Percentiles rank a stretch among this genome's conserved stretches.
Conservation (phyloP, 306 rosid species). For the Trifolium pratense region DNA sequence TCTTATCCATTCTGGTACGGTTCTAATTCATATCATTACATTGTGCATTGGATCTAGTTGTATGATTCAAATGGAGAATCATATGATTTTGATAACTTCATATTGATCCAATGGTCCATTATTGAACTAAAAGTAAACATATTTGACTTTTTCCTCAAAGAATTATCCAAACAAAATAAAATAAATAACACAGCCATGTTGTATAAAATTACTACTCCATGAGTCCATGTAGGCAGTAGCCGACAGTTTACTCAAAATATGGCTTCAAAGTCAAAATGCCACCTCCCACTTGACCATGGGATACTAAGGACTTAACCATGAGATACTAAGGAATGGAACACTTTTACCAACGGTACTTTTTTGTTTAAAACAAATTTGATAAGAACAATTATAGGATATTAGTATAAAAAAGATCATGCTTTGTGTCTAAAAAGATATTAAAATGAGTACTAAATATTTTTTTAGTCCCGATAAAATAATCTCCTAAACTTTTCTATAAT, state of each 20-base stretch:
- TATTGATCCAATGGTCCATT: neutral
- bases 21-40: neutral
- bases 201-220: constrained; percentile 4
- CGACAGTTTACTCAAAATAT: constrained; percentile 2
- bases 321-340: neutral
- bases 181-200: neutral
- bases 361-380: too few relatives aligned
- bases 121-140: neutral
- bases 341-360: neutral
- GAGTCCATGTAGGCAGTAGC: neutral
- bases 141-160: neutral
- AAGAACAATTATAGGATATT: neutral
- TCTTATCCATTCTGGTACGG: neutral
- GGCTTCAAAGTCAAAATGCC: neutral
- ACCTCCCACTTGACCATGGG: constrained; percentile 1
- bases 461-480: neutral
- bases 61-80: neutral
- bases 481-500: too few relatives aligned
- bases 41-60: constrained; percentile 14
- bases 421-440: neutral
- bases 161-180: constrained; percentile 4
- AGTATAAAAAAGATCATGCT: neutral
- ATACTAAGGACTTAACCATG: neutral
- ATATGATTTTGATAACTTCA: neutral
- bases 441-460: neutral